Evolutionary conservation across 164 flowering plant genomes (phyloP).

Genomic region (Vitis vinifera): DNA sequence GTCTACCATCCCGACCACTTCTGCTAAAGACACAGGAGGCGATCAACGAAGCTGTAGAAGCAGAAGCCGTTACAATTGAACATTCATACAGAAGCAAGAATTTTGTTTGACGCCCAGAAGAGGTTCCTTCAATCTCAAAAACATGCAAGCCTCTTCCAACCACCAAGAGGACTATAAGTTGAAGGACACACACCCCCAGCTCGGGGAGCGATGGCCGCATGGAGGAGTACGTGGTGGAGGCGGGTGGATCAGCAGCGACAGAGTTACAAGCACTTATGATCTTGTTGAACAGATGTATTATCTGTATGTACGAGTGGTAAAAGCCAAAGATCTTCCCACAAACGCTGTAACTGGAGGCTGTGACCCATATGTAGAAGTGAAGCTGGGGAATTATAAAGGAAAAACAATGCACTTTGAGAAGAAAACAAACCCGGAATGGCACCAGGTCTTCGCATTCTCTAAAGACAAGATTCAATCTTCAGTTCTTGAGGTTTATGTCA

Average conservation of each 20-base stretch:
- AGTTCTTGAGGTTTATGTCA: constrained; percentile 50
- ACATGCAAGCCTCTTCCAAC: constrained; percentile 27
- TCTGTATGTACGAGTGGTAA: constrained; percentile 78
- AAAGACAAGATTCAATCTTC: constrained; percentile 74
- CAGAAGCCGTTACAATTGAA: constrained; percentile 15
- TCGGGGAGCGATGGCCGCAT: constrained; percentile 76
- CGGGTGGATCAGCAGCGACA: constrained; percentile 66
- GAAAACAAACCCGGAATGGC: constrained; percentile 74
- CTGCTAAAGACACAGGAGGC: not conserved
- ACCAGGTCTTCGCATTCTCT: constrained; percentile 73
- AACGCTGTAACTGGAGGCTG: constrained; percentile 55
- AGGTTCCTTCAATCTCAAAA: constrained; percentile 24
- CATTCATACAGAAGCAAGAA: constrained; percentile 1
- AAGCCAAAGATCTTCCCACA: constrained; percentile 76
- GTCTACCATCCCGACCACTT: not conserved
- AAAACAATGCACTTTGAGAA: constrained; percentile 68
- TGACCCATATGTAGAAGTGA: constrained; percentile 78
- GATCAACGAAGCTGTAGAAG: constrained; percentile 17
- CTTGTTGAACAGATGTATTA: constrained; percentile 85
- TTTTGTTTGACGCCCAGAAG: constrained; percentile 9
- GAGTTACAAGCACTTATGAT: constrained; percentile 74
- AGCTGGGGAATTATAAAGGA: constrained; percentile 81
- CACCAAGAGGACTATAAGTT: constrained; percentile 60
- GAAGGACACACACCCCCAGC: constrained; percentile 74
- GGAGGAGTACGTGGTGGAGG: constrained; percentile 55